Evolutionary conservation across 805 yeast species (phyloP).

Genomic region (Lipomyces sp.): DNA sequence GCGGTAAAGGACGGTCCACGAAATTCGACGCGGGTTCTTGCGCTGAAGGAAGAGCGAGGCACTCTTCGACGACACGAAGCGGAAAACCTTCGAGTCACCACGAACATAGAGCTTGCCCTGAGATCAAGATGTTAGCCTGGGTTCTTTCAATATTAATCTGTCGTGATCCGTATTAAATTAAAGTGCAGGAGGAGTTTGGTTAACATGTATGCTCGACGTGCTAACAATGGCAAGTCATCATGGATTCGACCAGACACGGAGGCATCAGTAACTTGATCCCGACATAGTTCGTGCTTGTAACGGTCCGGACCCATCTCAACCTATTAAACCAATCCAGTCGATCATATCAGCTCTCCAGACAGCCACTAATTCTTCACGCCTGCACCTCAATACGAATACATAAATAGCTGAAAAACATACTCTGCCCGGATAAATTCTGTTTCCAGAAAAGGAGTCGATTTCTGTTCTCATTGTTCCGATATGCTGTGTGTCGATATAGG

Average conservation of each 20-base stretch:
- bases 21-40: constrained; percentile 99
- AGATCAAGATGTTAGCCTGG: neutral
- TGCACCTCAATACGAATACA: neutral
- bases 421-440: constrained; percentile 99
- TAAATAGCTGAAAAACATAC: constrained; percentile 33
- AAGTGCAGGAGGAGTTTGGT: no score
- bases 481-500: constrained; percentile 26
- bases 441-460: constrained; percentile 99
- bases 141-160: neutral
- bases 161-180: neutral
- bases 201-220: no score
- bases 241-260: neutral
- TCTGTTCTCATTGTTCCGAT: constrained; percentile 87
- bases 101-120: constrained; percentile 94
- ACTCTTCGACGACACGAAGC: constrained; percentile 97
- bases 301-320: neutral
- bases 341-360: neutral
- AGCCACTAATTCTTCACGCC: neutral
- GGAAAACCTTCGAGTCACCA: constrained; percentile 99
- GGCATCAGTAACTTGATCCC: neutral
- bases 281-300: neutral
- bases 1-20: constrained; percentile 99
- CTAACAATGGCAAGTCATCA: neutral
- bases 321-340: neutral
- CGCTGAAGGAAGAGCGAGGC: constrained; percentile 98